These are phyloP conservation scores for Carex myosuroides DNA, from an alignment of 176 grass and related monocot species.

Conservation along the genomic window DNA sequence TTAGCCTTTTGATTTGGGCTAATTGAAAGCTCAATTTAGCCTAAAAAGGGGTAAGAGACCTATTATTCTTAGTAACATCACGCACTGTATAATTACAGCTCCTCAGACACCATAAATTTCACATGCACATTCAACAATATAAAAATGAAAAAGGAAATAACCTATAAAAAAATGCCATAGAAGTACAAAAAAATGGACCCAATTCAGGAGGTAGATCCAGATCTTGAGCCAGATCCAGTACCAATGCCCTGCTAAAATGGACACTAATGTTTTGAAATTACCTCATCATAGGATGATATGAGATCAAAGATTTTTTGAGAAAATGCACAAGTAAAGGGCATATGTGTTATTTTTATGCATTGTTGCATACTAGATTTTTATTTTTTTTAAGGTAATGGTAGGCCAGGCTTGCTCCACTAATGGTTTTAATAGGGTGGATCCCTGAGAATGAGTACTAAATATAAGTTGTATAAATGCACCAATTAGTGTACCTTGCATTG, in stretches of 20 bases:
- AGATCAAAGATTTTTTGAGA: neutral
- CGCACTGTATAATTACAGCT: neutral
- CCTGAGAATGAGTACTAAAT: neutral
- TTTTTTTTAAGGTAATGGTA: neutral
- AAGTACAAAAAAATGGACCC: neutral
- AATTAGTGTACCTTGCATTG: neutral
- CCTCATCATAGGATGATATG: neutral
- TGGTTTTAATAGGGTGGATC: neutral
- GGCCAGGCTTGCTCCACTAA: neutral
- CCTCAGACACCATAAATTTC: neutral
- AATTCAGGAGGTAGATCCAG: neutral
- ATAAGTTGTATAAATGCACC: neutral
- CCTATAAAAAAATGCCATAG: neutral
- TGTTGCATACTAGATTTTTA: neutral
- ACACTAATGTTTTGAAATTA: neutral
- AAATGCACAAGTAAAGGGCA: neutral
- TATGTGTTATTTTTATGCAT: neutral
- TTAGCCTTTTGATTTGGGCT: neutral
- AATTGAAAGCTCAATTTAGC: neutral
- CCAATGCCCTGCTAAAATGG: neutral
- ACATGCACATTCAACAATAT: neutral
- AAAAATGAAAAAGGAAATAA: neutral
- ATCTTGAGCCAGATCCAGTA: neutral
- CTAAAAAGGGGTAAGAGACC: neutral
- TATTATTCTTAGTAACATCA: neutral